Conservation (phyloP, 1,284 basidiomycete genomes). For the Ustilago curta region DNA sequence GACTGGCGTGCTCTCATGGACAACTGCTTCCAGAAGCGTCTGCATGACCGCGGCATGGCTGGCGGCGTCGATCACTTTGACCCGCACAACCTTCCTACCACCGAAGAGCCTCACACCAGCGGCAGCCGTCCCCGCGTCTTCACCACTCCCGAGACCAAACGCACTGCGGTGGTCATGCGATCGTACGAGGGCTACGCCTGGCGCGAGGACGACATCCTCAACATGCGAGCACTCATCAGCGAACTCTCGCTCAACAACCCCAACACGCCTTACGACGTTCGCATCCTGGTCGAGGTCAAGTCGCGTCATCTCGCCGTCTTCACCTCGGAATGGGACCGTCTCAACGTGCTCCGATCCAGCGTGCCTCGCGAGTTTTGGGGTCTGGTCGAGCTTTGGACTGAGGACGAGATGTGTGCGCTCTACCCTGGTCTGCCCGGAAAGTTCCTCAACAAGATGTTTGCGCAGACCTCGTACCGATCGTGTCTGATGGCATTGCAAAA, state of each 20-base stretch:
- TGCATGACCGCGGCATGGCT: slow-evolving; percentile 62
- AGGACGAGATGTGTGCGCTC: slow-evolving; percentile 68
- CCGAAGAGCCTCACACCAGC: slow-evolving; percentile 42
- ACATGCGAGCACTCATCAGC: slow-evolving; percentile 68
- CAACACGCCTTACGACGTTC: slow-evolving; percentile 67
- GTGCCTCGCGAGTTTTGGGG: slow-evolving; percentile 70
- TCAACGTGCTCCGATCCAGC: slow-evolving; percentile 64
- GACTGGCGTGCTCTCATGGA: slow-evolving; percentile 69
- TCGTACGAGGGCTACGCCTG: slow-evolving; percentile 68
- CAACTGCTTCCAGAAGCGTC: slow-evolving; percentile 64
- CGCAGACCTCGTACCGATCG: slow-evolving; percentile 68
- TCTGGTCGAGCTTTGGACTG: slow-evolving; percentile 68
- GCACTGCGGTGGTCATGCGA: slow-evolving; percentile 67
- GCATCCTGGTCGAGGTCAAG: slow-evolving; percentile 69
- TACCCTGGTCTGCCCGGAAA: slow-evolving; percentile 67
- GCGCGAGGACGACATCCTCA: slow-evolving; percentile 69
- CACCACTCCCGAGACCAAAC: slow-evolving; percentile 65
- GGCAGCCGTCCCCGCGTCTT: slow-evolving; percentile 44
- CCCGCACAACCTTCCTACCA: slow-evolving; percentile 43
- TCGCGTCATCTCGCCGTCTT: slow-evolving; percentile 66
- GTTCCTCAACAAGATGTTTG: slow-evolving; percentile 69
- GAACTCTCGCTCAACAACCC: slow-evolving; percentile 69
- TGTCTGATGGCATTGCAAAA: slow-evolving; percentile 69
- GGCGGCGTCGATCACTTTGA: slow-evolving; percentile 61
- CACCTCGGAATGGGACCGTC: slow-evolving; percentile 68